Base-by-base conservation (phyloP, 2,329 filamentous ascomycete species). In the Cryphonectria parasitica region DNA sequence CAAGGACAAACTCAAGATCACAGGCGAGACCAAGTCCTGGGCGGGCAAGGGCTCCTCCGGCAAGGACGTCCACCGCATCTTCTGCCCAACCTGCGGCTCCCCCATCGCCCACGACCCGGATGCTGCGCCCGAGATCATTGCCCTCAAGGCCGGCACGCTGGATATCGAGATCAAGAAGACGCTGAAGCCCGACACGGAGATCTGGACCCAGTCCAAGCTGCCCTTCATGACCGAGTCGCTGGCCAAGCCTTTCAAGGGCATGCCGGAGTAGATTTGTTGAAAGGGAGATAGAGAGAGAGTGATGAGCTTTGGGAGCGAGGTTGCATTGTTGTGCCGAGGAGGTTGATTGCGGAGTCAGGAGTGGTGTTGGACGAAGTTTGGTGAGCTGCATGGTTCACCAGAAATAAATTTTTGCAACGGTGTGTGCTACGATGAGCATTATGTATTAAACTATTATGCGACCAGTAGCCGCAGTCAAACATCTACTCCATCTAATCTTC, bases 61-160 rank as follows among this genome's bases (percentile, higher is more conserved):
- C 77, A 85, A 90, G 67, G 80, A 82, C 70, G 90, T 91, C 73
- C 89, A 90, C 83, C 89, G 90, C 74, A 83, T 91, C 79, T 92
- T 92, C 85, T 92, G 90, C 85, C 82, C 83, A 74, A 89, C 91
- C 77, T 92, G 90, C 80, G 90, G 90, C 73, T 90, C 88, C 22
- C 90, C 90, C 72, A 90, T 92, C 75, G 90, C 89, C 71, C 90
- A 92, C 80, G 90, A 91, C 80, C 90, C 90, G 36, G 89, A 91
- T 71, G 87, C 87, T n/a, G 89, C 89, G n/a, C 89, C 89, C 49
- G 85, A 87, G 74, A 91, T 92, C 81, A 91, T 91, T 75, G 90
- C 89, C 72, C 80, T 91, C 77, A 92, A 92, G 87, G 90, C 85
- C 45, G 90, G 90, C 71, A 89, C 88, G 31, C 83, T 92, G 66